Evolutionary conservation across 1,284 basidiomycete species (phyloP).

Genomic region (Moesziomyces antarcticus): DNA sequence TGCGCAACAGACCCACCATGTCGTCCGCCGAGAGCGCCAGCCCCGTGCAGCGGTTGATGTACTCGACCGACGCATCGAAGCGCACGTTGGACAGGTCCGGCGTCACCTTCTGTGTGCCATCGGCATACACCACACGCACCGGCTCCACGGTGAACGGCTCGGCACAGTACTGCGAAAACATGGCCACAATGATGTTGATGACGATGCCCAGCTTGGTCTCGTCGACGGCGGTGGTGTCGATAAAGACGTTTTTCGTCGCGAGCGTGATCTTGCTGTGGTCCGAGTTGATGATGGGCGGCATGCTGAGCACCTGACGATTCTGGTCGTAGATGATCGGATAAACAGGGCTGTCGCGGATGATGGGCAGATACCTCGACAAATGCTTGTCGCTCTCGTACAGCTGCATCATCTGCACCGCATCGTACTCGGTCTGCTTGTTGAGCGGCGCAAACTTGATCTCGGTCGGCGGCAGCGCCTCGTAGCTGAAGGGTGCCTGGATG

Average conservation of each 20-base stretch:
- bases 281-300: conserved; percentile 84
- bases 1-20: conserved; percentile 76
- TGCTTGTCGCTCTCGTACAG: conserved; percentile 88
- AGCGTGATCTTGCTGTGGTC: conserved; percentile 90
- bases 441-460: conserved; percentile 90
- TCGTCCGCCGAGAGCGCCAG: conserved; percentile 76
- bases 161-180: conserved; percentile 97
- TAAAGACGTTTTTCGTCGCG: conserved; percentile 92
- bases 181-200: conserved; percentile 89
- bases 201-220: conserved; percentile 96
- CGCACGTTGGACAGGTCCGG: conserved; percentile 82
- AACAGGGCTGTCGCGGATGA: conserved; percentile 92
- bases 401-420: conserved; percentile 70
- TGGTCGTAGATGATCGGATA: conserved; percentile 98
- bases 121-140: conserved; percentile 59
- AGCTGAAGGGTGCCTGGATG: conserved; percentile 85
- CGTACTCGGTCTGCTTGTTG: conserved; percentile 76
- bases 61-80: conserved; percentile 83
- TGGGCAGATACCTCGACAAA: conserved; percentile 85
- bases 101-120: conserved; percentile 78
- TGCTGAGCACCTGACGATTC: conserved; percentile 85
- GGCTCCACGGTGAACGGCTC: conserved; percentile 77
- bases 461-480: conserved; percentile 87
- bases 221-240: conserved; percentile 98
- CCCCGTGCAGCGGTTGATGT: conserved; percentile 95